Evolutionary conservation across 495 filamentous ascomycete species (phyloP), one percentile per base, ranked within the genome.

Genomic region (Penicillium samsonianum): DNA sequence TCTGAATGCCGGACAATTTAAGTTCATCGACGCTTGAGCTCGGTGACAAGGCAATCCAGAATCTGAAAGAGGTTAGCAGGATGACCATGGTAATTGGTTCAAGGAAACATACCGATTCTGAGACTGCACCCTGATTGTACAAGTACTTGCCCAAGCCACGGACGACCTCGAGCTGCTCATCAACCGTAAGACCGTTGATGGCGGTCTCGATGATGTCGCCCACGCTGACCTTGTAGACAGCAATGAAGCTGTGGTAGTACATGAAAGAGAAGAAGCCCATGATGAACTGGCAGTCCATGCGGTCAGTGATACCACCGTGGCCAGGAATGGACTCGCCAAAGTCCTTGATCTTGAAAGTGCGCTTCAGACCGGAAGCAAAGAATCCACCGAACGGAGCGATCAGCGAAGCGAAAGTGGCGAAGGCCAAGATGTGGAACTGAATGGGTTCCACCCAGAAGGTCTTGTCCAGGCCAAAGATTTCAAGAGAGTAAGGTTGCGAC

Each of bases 281-380:
- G 77, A 97, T 98, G 77, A 97, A 97, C 69, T 99, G 95, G 75
- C 95, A 99, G 67, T 99, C 95, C 95, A 99, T 98, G 23, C 95
- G 87, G 71, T 99, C 95, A 7, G 95, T 99, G 73, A 99, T 98
- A 61, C 95, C 95, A 48, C 95, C 95, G 65, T 99, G 95, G 37
- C 95, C 95, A 2, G 95, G 95, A 62, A 99, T 98, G 19, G 90
- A 91, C 69, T 99, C 91, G 66, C 95, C 95, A 72, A 99, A 99
- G 76, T 99, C 95, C 79, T 99, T 99, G 77, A 99, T 94, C 77
- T 98, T 97, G 82, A 99, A 99, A 9, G 94, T 95, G 10, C 95
- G 90, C 82, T 99, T 99, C 63, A 99, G 80, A 12, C 95, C 95
- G 22, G 91, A 96, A 3, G 95, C 95, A 67, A 99, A 99, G 81